A percentile compares a stretch with the other conserved stretches of the same genome.
phyloP scores from a whole-genome alignment of 352 stramenopile species.

The Phytophthora gonapodyides region DNA sequence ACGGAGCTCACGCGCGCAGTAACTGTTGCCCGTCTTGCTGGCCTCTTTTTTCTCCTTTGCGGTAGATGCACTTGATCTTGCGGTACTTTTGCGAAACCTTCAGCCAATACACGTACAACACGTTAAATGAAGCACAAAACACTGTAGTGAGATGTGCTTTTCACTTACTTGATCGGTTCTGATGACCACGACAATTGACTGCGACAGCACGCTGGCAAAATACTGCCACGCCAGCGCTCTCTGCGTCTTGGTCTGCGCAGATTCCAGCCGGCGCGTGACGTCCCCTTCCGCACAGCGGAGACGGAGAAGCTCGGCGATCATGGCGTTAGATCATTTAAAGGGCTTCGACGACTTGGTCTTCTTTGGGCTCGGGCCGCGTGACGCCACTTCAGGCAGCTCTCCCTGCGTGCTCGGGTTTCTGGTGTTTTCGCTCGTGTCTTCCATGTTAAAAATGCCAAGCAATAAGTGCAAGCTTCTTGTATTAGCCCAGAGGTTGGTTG shows the following conservation, averaged over 20 bases:
- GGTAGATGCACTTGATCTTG: conserved; percentile 1
- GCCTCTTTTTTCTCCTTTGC: conserved; percentile 1
- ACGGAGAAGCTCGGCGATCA: conserved; percentile 10
- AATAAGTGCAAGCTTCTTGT: too few relatives aligned
- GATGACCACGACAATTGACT: conserved; percentile 2
- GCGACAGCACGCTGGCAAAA: conserved; percentile 12
- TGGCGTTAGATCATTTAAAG: conserved; percentile 9
- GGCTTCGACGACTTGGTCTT: neutral
- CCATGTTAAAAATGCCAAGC: too few relatives aligned
- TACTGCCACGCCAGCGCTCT: conserved; percentile 11
- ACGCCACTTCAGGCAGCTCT: too few relatives aligned
- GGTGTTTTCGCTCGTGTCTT: too few relatives aligned
- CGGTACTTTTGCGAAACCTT: neutral
- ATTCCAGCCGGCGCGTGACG: conserved; percentile 12
- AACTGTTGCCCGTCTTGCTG: neutral
- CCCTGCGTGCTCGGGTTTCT: too few relatives aligned
- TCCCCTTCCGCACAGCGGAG: conserved; percentile 10
- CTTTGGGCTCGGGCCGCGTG: too few relatives aligned
- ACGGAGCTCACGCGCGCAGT: conserved; percentile 16
- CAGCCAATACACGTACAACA: neutral
- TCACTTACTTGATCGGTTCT: conserved; percentile 6
- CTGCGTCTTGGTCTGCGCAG: conserved; percentile 9
- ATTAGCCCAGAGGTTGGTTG: too few relatives aligned
- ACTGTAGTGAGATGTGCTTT: too few relatives aligned
- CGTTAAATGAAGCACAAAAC: too few relatives aligned